A percentile compares a stretch with the other conserved stretches of the same genome.
Evolutionary conservation across 2,329 filamentous ascomycete genomes (phyloP).

Genomic region (Ceratocystis huliohia): DNA sequence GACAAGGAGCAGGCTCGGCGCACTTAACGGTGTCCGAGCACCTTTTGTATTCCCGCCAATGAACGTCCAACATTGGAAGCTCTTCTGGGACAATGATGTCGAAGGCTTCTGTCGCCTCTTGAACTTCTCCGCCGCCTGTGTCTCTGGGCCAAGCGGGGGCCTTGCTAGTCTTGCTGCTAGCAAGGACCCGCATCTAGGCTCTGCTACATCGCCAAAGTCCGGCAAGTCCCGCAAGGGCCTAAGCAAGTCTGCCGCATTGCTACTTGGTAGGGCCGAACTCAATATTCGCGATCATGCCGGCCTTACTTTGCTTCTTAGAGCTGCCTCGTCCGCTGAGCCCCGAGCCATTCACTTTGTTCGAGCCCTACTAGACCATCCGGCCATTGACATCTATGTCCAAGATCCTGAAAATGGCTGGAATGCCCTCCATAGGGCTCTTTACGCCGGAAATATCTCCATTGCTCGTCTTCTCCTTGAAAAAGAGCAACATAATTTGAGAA

Average conservation of each 20-base stretch:
- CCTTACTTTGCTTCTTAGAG: slow-evolving; percentile 71
- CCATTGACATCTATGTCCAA: slow-evolving; percentile 73
- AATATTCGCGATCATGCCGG: slow-evolving; percentile 76
- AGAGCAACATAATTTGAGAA: slow-evolving; percentile 41
- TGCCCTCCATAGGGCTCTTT: slow-evolving; percentile 77
- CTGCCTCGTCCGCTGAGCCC: slow-evolving; percentile 59
- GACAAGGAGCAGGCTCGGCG: slow-evolving; percentile 1
- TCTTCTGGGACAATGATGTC: slow-evolving; percentile 95
- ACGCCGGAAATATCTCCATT: slow-evolving; percentile 76
- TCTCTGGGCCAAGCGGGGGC: not conserved
- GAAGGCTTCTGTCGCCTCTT: slow-evolving; percentile 61
- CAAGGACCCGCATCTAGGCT: slow-evolving; percentile 25
- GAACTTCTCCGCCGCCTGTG: not conserved
- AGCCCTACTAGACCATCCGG: slow-evolving; percentile 67
- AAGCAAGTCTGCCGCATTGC: slow-evolving; percentile 32
- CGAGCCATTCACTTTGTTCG: slow-evolving; percentile 63
- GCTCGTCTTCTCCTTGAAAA: slow-evolving; percentile 70
- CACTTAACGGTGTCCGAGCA: slow-evolving; percentile 3
- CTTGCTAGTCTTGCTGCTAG: not conserved
- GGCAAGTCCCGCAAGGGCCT: slow-evolving; percentile 40
- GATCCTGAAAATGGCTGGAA: slow-evolving; percentile 95
- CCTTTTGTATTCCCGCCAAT: slow-evolving; percentile 46
- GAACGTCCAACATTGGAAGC: slow-evolving; percentile 96
- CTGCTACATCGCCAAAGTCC: slow-evolving; percentile 12
- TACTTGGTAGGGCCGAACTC: slow-evolving; percentile 49